Evolutionary conservation across 768 basidiomycete species (phyloP).

Genomic region (Leccinum obscurum): DNA sequence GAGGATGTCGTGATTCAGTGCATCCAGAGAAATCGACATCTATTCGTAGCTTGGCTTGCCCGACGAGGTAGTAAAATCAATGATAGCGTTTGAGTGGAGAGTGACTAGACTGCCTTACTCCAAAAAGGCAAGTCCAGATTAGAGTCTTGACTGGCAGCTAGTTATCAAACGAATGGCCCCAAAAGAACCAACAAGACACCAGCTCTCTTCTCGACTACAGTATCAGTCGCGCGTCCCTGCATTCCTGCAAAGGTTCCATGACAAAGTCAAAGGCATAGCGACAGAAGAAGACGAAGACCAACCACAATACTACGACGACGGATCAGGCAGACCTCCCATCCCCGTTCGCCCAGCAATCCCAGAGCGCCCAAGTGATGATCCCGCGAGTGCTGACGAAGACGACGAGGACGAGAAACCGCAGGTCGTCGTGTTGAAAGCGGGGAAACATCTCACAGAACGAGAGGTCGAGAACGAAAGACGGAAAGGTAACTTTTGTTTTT

Average conservation of each 20-base stretch:
- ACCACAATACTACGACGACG: slow-evolving; percentile 60
- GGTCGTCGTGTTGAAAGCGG: slow-evolving; percentile 84
- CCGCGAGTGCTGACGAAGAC: slow-evolving; percentile 74
- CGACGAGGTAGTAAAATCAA: not conserved
- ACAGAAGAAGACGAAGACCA: slow-evolving; percentile 49
- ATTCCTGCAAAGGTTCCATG: slow-evolving; percentile 67
- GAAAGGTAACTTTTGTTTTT: slow-evolving; percentile 50
- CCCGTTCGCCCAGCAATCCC: slow-evolving; percentile 73
- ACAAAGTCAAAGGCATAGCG: slow-evolving; percentile 53
- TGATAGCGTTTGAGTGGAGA: not conserved
- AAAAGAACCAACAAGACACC: slow-evolving; percentile 68
- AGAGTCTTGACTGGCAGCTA: not conserved
- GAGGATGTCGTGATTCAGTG: slow-evolving; percentile 40
- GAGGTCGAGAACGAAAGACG: slow-evolving; percentile 79
- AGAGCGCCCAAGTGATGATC: slow-evolving; percentile 62
- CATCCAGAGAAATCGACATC: slow-evolving; percentile 24
- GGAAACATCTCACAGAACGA: slow-evolving; percentile 78
- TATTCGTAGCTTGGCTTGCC: not conserved
- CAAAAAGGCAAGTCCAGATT: slow-evolving; percentile 21
- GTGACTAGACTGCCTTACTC: not conserved
- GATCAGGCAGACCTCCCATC: slow-evolving; percentile 71
- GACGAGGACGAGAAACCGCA: slow-evolving; percentile 80
- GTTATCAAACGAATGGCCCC: slow-evolving; percentile 31
- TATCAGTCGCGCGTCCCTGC: slow-evolving; percentile 62
- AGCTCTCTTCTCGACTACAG: slow-evolving; percentile 68